Conservation (phyloP, 257 asterid species). For the Knoxia roxburghii region DNA sequence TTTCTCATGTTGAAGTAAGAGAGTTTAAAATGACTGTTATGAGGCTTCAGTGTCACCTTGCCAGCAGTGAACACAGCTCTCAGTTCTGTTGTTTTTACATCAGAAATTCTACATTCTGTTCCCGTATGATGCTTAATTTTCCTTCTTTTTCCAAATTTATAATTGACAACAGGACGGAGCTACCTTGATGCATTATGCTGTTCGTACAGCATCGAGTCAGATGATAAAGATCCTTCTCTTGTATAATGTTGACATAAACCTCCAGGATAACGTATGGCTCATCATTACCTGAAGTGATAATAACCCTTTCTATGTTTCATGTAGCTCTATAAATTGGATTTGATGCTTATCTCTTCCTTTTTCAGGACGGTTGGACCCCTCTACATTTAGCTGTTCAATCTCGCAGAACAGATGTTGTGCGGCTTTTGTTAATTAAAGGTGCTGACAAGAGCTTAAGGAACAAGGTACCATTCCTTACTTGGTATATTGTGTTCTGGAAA, state of each 20-base stretch:
- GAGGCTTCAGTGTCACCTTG: not conserved
- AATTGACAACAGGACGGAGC: slow-evolving; percentile 71
- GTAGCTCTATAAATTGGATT: slow-evolving; percentile 7
- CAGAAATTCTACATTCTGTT: not conserved
- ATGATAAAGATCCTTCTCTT: slow-evolving; percentile 83
- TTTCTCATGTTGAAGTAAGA: not conserved
- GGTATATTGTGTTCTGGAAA: not conserved
- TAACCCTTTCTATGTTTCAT: not conserved
- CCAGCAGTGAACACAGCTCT: not conserved
- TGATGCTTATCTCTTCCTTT: slow-evolving; percentile 8
- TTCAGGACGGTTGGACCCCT: slow-evolving; percentile 90
- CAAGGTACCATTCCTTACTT: slow-evolving; percentile 28
- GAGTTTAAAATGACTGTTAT: not conserved
- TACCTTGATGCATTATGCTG: slow-evolving; percentile 92
- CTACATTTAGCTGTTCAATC: slow-evolving; percentile 92
- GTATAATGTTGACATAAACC: slow-evolving; percentile 78
- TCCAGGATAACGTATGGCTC: slow-evolving; percentile 60
- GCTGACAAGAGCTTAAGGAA: slow-evolving; percentile 68
- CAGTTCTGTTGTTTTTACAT: not conserved
- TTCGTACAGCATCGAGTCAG: slow-evolving; percentile 64
- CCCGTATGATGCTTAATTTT: not conserved
- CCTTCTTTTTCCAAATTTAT: slow-evolving; percentile 3
- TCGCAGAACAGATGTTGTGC: slow-evolving; percentile 68
- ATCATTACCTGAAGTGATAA: not conserved
- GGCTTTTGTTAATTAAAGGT: slow-evolving; percentile 82